A percentile compares a stretch with the other conserved stretches of the same genome.
Conservation (phyloP, 768 basidiomycete genomes). For the Lentinus brumalis region DNA sequence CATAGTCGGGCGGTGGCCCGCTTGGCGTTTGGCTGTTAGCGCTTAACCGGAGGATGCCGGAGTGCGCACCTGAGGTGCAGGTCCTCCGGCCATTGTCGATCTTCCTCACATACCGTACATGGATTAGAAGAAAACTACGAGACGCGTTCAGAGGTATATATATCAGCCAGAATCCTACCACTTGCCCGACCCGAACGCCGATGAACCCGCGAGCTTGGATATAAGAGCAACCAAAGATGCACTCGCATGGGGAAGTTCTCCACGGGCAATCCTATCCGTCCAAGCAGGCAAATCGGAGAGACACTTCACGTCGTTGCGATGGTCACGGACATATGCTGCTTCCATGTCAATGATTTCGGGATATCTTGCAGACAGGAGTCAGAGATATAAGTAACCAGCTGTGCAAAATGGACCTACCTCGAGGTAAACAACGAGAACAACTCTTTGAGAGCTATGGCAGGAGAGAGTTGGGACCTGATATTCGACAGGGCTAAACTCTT, state of each 20-base stretch:
- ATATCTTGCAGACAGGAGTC: neutral
- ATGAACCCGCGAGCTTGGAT: neutral
- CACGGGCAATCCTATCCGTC: neutral
- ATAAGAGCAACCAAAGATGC: neutral
- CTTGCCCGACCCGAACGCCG: no score
- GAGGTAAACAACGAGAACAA: constrained; percentile 23
- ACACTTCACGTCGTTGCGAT: neutral
- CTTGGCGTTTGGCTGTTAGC: no score
- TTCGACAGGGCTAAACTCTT: constrained; percentile 13
- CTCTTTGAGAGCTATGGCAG: constrained; percentile 21
- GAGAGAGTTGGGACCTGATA: constrained; percentile 16
- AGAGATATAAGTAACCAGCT: no score
- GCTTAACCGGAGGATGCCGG: no score
- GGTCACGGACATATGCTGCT: neutral
- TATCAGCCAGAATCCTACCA: no score
- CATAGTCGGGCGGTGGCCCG: no score
- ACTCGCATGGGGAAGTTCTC: neutral
- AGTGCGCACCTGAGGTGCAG: no score
- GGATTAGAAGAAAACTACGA: no score
- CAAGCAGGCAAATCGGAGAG: neutral
- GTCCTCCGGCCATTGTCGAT: no score
- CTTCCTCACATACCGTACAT: no score
- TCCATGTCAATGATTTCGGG: neutral
- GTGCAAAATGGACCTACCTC: neutral
- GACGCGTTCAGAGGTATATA: no score